Percentiles rank a stretch among this genome's conserved stretches.
Conservation (phyloP, 805 yeast species). For the Ogataea pini region DNA sequence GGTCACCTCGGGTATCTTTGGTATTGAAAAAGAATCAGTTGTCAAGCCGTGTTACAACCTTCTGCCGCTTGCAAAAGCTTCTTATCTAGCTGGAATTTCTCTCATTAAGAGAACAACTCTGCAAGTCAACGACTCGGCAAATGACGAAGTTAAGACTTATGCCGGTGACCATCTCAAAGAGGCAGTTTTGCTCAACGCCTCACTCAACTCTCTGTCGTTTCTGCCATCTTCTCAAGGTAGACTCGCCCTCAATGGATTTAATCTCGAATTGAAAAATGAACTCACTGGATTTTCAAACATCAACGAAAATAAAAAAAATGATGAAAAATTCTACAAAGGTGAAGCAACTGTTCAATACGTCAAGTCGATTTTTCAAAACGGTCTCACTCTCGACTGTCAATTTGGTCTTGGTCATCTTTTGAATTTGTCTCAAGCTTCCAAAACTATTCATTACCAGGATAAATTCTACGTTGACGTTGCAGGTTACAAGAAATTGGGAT, state of each 20-base stretch:
- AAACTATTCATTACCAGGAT: conserved; percentile 64
- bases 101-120: conserved; percentile 57
- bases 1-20: conserved; percentile 50
- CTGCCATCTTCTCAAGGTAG: conserved; percentile 34
- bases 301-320: conserved; percentile 15
- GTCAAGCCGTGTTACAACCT: neutral
- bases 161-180: conserved; percentile 67
- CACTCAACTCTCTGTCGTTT: conserved; percentile 45
- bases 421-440: conserved; percentile 34
- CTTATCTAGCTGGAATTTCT: conserved; percentile 51
- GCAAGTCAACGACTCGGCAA: conserved; percentile 52
- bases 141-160: conserved; percentile 54
- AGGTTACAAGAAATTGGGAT: conserved; percentile 26
- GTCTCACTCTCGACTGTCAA: conserved; percentile 50
- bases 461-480: conserved; percentile 64
- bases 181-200: conserved; percentile 46
- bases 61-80: conserved; percentile 21
- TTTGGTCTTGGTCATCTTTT: conserved; percentile 58
- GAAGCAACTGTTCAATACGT: conserved; percentile 34
- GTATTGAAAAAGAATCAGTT: conserved; percentile 38
- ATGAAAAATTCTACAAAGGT: conserved; percentile 41
- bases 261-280: conserved; percentile 46
- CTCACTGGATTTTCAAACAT: conserved; percentile 36
- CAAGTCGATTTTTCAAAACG: conserved; percentile 44
- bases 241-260: conserved; percentile 49